Evolutionary conservation across 371 early-diverging fungal species (phyloP).

Genomic region (Zopfochytrium polystomum): DNA sequence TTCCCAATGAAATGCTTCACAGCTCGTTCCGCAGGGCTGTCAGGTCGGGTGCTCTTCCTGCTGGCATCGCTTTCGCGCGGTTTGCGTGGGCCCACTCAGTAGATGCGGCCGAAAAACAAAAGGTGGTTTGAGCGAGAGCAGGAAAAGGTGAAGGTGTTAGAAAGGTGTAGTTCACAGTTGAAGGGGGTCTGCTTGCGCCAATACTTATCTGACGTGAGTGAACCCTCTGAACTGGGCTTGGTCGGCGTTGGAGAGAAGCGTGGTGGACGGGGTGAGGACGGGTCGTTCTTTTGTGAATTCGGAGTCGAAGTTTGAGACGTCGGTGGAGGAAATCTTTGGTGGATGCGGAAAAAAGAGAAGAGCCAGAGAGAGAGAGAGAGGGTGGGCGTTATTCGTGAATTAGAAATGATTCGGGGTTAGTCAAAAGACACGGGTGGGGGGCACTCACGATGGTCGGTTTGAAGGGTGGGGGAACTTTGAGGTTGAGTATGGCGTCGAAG

Average conservation of each 20-base stretch:
- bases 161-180: neutral
- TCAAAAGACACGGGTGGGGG: neutral
- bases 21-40: too few relatives aligned
- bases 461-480: conserved; percentile 83
- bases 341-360: conserved; percentile 5
- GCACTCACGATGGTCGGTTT: conserved; percentile 67
- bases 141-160: neutral
- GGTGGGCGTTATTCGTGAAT: neutral
- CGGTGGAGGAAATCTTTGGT: conserved; percentile 63
- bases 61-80: conserved; percentile 24
- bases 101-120: neutral
- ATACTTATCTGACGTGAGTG: conserved; percentile 64
- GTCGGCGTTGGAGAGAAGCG: conserved; percentile 68
- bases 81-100: conserved; percentile 40
- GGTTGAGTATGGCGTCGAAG: conserved; percentile 86
- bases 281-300: conserved; percentile 91
- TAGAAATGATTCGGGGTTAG: neutral
- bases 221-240: conserved; percentile 91
- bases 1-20: too few relatives aligned
- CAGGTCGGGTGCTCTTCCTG: too few relatives aligned
- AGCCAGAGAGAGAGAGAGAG: too few relatives aligned
- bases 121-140: conserved; percentile 4
- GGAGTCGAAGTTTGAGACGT: conserved; percentile 91
- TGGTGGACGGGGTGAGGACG: conserved; percentile 82
- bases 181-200: conserved; percentile 13